These are phyloP conservation scores for Noccaea bulbosa DNA, from an alignment of 345 rosid genomes.

Conservation along the genomic window DNA sequence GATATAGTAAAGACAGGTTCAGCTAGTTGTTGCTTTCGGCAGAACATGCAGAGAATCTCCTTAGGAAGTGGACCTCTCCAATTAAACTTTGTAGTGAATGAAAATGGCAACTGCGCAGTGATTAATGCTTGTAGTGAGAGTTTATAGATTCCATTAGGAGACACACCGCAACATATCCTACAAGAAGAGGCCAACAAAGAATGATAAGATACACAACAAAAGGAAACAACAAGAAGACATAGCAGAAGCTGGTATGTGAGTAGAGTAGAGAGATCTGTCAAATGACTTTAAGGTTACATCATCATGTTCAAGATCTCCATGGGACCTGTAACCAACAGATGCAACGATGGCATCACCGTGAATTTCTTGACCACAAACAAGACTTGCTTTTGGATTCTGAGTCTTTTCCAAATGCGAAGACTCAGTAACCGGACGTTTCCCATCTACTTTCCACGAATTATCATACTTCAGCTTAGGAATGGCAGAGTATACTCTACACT, in stretches of 20 bases:
- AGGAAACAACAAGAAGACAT: not conserved
- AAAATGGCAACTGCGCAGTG: conserved; percentile 64
- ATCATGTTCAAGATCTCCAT: conserved; percentile 58
- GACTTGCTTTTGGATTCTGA: conserved; percentile 72
- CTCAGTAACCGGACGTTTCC: conserved; percentile 32
- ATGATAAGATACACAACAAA: not conserved
- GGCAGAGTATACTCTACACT: conserved; percentile 67
- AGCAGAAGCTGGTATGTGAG: not conserved
- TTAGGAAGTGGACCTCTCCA: conserved; percentile 86
- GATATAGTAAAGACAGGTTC: conserved; percentile 66
- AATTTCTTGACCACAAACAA: conserved; percentile 60
- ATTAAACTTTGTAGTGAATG: conserved; percentile 64
- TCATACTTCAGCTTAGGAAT: conserved; percentile 52
- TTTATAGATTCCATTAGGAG: conserved; percentile 80
- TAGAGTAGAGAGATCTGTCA: conserved; percentile 56
- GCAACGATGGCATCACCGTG: conserved; percentile 80
- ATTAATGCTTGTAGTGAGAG: conserved; percentile 70
- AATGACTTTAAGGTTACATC: conserved; percentile 59
- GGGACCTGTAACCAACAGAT: conserved; percentile 71
- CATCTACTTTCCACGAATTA: conserved; percentile 46
- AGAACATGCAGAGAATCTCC: conserved; percentile 70
- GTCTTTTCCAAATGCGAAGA: conserved; percentile 44
- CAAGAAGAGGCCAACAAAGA: conserved; percentile 20
- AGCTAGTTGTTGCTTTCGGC: conserved; percentile 74
- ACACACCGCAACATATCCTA: conserved; percentile 65